These are phyloP conservation scores for Leccinum subrobustum DNA, from an alignment of 1,284 basidiomycete genomes.

Conservation along the genomic window DNA sequence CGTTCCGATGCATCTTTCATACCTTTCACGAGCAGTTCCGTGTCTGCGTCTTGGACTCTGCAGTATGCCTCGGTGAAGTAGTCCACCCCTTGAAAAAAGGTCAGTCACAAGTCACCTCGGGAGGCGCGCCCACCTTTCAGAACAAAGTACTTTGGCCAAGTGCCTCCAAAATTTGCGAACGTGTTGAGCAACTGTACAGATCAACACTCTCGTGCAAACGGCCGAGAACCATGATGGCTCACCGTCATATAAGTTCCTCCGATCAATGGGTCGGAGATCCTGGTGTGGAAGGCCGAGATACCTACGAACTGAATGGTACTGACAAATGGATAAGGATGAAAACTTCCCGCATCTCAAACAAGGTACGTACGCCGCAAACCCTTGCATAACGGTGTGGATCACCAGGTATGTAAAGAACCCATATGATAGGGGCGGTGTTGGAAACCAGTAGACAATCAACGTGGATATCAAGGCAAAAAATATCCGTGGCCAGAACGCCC, in stretches of 20 bases:
- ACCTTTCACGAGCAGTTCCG: slow-evolving; percentile 62
- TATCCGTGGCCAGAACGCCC: slow-evolving; percentile 89
- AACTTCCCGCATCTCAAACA: neutral
- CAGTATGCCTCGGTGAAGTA: slow-evolving; percentile 83
- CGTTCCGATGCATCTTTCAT: slow-evolving; percentile 14
- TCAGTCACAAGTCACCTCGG: slow-evolving; percentile 3
- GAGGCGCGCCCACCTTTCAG: slow-evolving; percentile 71
- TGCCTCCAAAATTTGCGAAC: slow-evolving; percentile 95
- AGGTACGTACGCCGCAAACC: slow-evolving; percentile 75
- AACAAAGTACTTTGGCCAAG: slow-evolving; percentile 95
- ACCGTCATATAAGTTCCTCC: slow-evolving; percentile 99
- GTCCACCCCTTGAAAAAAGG: slow-evolving; percentile 66
- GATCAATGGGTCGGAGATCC: slow-evolving; percentile 95
- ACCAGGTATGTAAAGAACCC: slow-evolving; percentile 84
- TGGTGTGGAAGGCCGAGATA: slow-evolving; percentile 97
- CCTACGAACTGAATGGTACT: slow-evolving; percentile 99
- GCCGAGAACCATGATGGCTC: slow-evolving; percentile 28
- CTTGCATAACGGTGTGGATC: slow-evolving; percentile 79
- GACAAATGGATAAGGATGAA: slow-evolving; percentile 8
- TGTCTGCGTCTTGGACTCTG: slow-evolving; percentile 55
- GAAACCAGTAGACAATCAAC: slow-evolving; percentile 84
- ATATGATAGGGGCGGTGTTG: slow-evolving; percentile 67
- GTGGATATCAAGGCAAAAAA: slow-evolving; percentile 74
- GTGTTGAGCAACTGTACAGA: slow-evolving; percentile 83
- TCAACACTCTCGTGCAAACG: slow-evolving; percentile 7